Evolutionary conservation across 2,329 filamentous ascomycete species (phyloP).

Genomic region (Tympanopsis confertula): DNA sequence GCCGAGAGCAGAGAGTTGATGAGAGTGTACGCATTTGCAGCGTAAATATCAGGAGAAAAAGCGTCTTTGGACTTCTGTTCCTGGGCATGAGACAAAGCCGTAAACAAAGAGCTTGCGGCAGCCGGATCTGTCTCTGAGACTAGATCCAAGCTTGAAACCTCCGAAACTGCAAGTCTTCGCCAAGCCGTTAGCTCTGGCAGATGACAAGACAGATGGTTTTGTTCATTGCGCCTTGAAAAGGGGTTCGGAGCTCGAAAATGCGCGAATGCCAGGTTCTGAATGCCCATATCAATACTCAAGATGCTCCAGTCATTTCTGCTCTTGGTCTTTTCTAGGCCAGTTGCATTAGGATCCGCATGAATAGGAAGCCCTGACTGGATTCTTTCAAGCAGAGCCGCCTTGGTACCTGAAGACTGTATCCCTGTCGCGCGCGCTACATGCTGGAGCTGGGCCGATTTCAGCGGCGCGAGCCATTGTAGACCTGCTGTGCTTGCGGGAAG

Average conservation of each 20-base stretch:
- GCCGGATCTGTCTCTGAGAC: neutral
- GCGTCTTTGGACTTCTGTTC: constrained; percentile 4
- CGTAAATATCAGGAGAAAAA: constrained; percentile 40
- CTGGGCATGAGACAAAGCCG: constrained; percentile 18
- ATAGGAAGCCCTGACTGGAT: constrained; percentile 26
- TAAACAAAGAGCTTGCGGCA: neutral
- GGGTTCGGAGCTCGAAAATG: constrained; percentile 26
- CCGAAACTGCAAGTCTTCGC: constrained; percentile 22
- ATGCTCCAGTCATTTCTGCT: constrained; percentile 30
- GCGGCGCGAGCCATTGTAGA: constrained; percentile 9
- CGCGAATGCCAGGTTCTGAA: constrained; percentile 69
- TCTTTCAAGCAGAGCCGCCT: constrained; percentile 37
- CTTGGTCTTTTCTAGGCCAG: constrained; percentile 5
- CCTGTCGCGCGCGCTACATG: constrained; percentile 49
- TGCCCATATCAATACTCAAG: constrained; percentile 74
- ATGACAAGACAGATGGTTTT: constrained; percentile 22
- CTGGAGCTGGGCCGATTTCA: constrained; percentile 43
- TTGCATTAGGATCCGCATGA: constrained; percentile 7
- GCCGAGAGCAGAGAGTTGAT: constrained; percentile 30
- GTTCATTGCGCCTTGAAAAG: constrained; percentile 11
- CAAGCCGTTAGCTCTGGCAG: constrained; percentile 20
- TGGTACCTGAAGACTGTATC: constrained; percentile 45
- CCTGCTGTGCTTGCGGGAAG: no score
- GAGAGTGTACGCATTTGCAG: constrained; percentile 41
- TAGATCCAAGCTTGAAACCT: constrained; percentile 5